A percentile compares a stretch with the other conserved stretches of the same genome.
These are phyloP conservation scores for Cynara cardunculus DNA, from an alignment of 129 eudicot genomes.

Conservation along the genomic window DNA sequence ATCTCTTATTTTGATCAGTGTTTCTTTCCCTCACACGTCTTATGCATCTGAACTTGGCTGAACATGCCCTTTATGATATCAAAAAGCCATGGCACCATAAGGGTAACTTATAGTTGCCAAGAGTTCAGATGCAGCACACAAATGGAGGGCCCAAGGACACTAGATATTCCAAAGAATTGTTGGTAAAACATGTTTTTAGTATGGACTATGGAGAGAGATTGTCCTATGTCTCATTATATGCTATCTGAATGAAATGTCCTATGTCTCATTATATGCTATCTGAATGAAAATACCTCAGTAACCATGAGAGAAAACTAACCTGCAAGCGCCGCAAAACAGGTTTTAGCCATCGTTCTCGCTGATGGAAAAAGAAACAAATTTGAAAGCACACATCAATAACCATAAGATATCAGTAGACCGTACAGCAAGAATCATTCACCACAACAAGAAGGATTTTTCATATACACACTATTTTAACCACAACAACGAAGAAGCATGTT, in stretches of 20 bases:
- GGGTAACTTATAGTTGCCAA: too few species aligned
- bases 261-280: not conserved
- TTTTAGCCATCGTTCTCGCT: conserved; percentile 89
- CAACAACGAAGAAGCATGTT: not conserved
- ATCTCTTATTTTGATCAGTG: not conserved
- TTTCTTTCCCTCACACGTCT: not conserved
- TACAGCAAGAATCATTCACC: not conserved
- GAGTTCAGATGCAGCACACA: too few species aligned
- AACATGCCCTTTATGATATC: too few species aligned
- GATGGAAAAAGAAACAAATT: conserved; percentile 18
- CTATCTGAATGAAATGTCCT: not conserved
- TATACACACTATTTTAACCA: not conserved
- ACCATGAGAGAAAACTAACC: conserved; percentile 42
- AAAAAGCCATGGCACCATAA: too few species aligned
- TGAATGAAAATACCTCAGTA: not conserved
- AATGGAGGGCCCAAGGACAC: not conserved
- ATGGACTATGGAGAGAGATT: not conserved
- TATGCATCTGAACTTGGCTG: not conserved
- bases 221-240: not conserved
- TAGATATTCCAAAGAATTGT: not conserved
- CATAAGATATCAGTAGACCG: not conserved
- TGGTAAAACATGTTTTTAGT: not conserved
- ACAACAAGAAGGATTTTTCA: not conserved
- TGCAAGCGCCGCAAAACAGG: conserved; percentile 90
- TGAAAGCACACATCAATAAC: conserved; percentile 4